Base-by-base conservation (phyloP, 306 rosid genomes). In the Abrus precatorius region DNA sequence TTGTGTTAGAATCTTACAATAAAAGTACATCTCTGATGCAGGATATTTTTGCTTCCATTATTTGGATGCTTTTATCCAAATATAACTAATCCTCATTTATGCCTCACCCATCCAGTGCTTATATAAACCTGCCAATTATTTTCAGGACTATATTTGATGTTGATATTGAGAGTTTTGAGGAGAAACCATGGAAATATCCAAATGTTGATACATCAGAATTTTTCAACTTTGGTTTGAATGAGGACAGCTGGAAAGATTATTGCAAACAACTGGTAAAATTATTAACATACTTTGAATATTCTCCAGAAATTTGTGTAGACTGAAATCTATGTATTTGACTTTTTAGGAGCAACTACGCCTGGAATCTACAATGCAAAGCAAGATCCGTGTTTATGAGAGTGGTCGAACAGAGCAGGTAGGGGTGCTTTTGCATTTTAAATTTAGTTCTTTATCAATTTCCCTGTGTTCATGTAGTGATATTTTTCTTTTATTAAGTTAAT, bases 291-390 rank as follows among this genome's bases (percentile, higher is more conserved):
- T 76, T 41, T 45, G 27, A 10, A 43, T 49, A 50, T 44, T 53
- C 32, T 77, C 43, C 29, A 52, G 63, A 65, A 75, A n/a, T 69
- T 80, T 49, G 53, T 66, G 66, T 48, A 75, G 82, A 80, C 59
- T 80, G 64, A 78, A 29, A 48, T 12, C n/a, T 80, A 59, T 77
- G 40, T 44, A 59, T 33, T 76, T 72, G 61, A 40, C 67, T 83
- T 76, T 85, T 38, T 85, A 96, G 99, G 99, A 96, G 83, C 99
- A 92, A 86, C 92, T 93, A 33, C 99, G 99, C 77, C 78, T 96
- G 84, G 99, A 96, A 89, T 89, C 97, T 81, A 96, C 99, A 5
- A 96, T 96, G 99, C 99, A 96, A 89, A 93, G 97, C 90, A 96
- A 90, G 86, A 96, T 96, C 80, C 96, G 97, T 32, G 99, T 96